These are phyloP conservation scores for Cyberlindnera galapagoensis DNA, from an alignment of 805 yeast genomes.

Conservation along the genomic window DNA sequence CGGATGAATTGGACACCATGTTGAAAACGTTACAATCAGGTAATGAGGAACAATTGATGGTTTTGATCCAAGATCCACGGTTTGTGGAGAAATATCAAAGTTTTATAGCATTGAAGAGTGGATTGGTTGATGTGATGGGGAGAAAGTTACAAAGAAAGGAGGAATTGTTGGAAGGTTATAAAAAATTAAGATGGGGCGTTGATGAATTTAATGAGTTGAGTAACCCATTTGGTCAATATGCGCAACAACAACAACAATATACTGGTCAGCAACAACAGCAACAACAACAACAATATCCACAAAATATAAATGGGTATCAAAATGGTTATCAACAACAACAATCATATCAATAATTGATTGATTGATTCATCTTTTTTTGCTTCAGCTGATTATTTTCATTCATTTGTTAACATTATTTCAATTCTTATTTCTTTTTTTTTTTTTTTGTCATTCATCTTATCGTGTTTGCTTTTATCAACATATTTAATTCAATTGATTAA, in stretches of 20 bases:
- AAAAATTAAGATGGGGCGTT: constrained; percentile 64
- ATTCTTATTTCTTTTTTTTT: too few relatives aligned
- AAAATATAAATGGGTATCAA: constrained; percentile 1
- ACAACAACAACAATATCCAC: constrained; percentile 2
- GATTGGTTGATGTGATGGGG: constrained; percentile 68
- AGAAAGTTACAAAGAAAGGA: constrained; percentile 71
- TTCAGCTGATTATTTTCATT: too few relatives aligned
- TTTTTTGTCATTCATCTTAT: too few relatives aligned
- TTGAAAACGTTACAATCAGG: too few relatives aligned
- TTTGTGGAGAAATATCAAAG: constrained; percentile 69
- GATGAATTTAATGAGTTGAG: constrained; percentile 61
- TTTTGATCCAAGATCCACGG: constrained; percentile 50
- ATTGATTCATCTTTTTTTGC: too few relatives aligned
- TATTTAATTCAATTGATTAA: too few relatives aligned
- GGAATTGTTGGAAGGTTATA: constrained; percentile 66
- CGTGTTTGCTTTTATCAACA: too few relatives aligned
- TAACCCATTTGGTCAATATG: constrained; percentile 34
- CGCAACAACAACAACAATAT: constrained; percentile 10
- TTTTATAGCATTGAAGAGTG: constrained; percentile 66
- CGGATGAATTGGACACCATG: background rate
- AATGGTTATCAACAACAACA: constrained; percentile 20
- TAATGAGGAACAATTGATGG: constrained; percentile 23
- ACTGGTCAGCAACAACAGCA: constrained; percentile 4
- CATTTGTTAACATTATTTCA: too few relatives aligned
- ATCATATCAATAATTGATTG: constrained; percentile 35